These are phyloP conservation scores for Singerocomus inundabilis DNA, from an alignment of 1,284 basidiomycete genomes.

Conservation along the genomic window DNA sequence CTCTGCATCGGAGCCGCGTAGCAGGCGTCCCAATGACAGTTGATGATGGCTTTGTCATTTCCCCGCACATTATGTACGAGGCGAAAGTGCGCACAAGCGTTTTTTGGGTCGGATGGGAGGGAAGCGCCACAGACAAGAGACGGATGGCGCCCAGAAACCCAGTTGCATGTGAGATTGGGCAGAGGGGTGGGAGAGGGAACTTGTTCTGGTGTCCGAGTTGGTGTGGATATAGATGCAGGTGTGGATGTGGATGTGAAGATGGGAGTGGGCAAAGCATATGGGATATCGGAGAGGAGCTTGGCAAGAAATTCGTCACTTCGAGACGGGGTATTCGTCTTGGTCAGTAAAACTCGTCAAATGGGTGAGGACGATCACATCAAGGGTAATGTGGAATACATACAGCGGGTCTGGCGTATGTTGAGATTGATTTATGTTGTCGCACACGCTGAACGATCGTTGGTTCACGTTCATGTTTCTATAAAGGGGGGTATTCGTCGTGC, in stretches of 20 bases:
- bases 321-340: background rate
- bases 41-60: slow-evolving; percentile 14
- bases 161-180: slow-evolving; percentile 6
- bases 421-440: background rate
- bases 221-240: background rate
- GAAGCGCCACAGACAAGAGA: slow-evolving; percentile 10
- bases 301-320: slow-evolving; percentile 20
- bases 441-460: background rate
- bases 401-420: slow-evolving; percentile 5
- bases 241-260: background rate
- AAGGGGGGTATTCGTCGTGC: background rate
- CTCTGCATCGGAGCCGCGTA: slow-evolving; percentile 19
- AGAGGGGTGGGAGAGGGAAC: background rate
- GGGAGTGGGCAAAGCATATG: background rate
- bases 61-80: slow-evolving; percentile 15
- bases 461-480: background rate
- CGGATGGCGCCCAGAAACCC: slow-evolving; percentile 3
- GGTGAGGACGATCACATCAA: background rate
- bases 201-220: background rate
- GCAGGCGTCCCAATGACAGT: slow-evolving; percentile 16
- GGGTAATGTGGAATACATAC: slow-evolving; percentile 8
- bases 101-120: slow-evolving; percentile 10
- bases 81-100: slow-evolving; percentile 16
- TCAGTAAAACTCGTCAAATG: background rate
- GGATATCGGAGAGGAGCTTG: slow-evolving; percentile 3